Percentiles rank a stretch among this genome's conserved stretches.
These are phyloP conservation scores for Cydonia oblonga DNA, from an alignment of 331 rosid genomes.

Conservation along the genomic window DNA sequence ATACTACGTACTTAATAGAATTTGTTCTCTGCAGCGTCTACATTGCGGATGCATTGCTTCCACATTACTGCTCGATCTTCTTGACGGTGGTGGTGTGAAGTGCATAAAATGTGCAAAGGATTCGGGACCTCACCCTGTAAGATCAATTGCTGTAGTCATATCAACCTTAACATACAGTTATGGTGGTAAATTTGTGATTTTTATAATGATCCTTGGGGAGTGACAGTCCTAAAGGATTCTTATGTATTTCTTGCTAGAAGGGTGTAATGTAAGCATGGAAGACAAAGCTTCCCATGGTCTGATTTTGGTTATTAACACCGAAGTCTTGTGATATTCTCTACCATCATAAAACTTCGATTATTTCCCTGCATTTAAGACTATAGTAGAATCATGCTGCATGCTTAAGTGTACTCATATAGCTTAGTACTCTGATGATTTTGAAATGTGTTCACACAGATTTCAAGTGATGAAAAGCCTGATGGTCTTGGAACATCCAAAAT, in stretches of 20 bases:
- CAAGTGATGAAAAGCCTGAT: conserved; percentile 41
- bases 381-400: background rate
- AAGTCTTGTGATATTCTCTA: background rate
- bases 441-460: conserved; percentile 37
- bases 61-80: conserved; percentile 56
- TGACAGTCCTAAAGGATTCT: background rate
- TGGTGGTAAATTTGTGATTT: background rate
- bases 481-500: conserved; percentile 41
- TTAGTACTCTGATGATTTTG: conserved; percentile 17
- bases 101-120: conserved; percentile 55
- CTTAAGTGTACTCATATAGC: conserved; percentile 1
- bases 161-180: background rate
- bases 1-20: background rate
- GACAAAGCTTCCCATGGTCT: background rate
- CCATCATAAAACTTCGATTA: background rate
- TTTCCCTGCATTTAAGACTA: conserved; percentile 10
- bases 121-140: conserved; percentile 45
- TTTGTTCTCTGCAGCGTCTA: conserved; percentile 49
- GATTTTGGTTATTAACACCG: background rate
- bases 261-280: background rate
- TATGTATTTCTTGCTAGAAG: background rate
- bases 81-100: conserved; percentile 79
- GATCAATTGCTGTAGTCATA: conserved; percentile 13
- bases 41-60: conserved; percentile 96
- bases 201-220: background rate